phyloP scores from a whole-genome alignment of 179 eudicot genomes.

The Spergularia azorica region DNA sequence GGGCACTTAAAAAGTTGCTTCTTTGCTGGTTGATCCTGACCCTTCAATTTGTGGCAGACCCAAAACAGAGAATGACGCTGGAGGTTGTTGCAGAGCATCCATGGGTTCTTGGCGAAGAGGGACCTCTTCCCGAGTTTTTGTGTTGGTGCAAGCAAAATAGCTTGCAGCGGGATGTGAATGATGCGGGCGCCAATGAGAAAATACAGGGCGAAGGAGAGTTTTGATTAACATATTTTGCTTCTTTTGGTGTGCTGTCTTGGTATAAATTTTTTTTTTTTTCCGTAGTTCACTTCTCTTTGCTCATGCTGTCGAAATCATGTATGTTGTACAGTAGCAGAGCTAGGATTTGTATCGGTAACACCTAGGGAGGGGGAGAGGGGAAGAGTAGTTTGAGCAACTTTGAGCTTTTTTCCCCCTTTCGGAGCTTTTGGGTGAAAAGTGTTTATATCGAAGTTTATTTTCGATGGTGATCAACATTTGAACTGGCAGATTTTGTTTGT shows the following conservation, averaged over 20 bases:
- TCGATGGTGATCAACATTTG: no score
- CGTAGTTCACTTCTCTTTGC: background rate
- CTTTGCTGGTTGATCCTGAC: no score
- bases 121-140: slow-evolving; percentile 68
- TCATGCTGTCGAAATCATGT: slow-evolving; percentile 21
- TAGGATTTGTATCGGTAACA: slow-evolving; percentile 29
- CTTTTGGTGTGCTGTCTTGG: background rate
- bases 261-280: background rate
- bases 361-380: slow-evolving; percentile 3
- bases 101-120: slow-evolving; percentile 78
- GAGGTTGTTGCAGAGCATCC: slow-evolving; percentile 67
- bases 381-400: slow-evolving; percentile 1
- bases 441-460: background rate
- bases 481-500: no score
- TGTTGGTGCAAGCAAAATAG: slow-evolving; percentile 80
- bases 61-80: slow-evolving; percentile 62
- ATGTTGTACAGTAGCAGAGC: slow-evolving; percentile 35
- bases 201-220: slow-evolving; percentile 6
- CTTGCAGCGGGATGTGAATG: slow-evolving; percentile 30
- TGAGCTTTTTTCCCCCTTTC: background rate
- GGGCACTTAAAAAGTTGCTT: no score
- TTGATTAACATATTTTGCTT: slow-evolving; percentile 15
- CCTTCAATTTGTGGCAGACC: slow-evolving; percentile 52
- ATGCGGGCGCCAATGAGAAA: slow-evolving; percentile 29
- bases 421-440: background rate